A percentile compares a stretch with the other conserved stretches of the same genome.
Conservation (phyloP, 148 eudicot species). For the Gaultheria prostrata region DNA sequence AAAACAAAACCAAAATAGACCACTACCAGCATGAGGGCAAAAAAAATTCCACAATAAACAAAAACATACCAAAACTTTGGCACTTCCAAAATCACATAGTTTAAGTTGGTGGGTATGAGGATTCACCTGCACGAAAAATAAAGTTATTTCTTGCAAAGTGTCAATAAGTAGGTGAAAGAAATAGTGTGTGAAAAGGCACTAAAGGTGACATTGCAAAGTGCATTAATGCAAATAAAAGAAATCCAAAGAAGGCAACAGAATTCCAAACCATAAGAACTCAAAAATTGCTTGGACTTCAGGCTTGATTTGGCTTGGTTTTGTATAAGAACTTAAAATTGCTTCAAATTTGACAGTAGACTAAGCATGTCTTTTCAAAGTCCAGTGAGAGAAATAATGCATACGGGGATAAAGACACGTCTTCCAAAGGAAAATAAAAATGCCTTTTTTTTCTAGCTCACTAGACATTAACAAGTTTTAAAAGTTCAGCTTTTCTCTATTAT, state of each 20-base stretch:
- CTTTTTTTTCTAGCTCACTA: not conserved
- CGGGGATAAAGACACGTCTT: too few relatives aligned
- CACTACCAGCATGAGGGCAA: not conserved
- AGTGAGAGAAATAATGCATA: not conserved
- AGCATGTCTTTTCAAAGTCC: not conserved
- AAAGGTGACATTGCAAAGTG: not conserved
- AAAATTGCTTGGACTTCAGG: not conserved
- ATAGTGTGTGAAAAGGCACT: not conserved
- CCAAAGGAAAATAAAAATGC: not conserved
- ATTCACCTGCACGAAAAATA: conserved; percentile 59
- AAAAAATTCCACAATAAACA: not conserved
- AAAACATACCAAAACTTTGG: conserved; percentile 73
- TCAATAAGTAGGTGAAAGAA: not conserved
- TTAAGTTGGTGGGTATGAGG: conserved; percentile 93
- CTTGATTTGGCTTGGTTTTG: not conserved
- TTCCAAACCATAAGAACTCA: not conserved
- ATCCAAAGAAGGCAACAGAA: not conserved
- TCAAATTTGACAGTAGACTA: not conserved
- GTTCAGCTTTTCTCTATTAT: not conserved
- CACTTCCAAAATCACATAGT: conserved; percentile 92
- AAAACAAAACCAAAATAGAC: conserved; percentile 4
- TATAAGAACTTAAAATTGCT: not conserved
- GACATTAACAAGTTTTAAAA: not conserved
- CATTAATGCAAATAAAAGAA: not conserved
- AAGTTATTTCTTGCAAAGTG: not conserved